phyloP scores from a whole-genome alignment of 1,284 basidiomycete genomes.

The Ceratobasidium sp. region DNA sequence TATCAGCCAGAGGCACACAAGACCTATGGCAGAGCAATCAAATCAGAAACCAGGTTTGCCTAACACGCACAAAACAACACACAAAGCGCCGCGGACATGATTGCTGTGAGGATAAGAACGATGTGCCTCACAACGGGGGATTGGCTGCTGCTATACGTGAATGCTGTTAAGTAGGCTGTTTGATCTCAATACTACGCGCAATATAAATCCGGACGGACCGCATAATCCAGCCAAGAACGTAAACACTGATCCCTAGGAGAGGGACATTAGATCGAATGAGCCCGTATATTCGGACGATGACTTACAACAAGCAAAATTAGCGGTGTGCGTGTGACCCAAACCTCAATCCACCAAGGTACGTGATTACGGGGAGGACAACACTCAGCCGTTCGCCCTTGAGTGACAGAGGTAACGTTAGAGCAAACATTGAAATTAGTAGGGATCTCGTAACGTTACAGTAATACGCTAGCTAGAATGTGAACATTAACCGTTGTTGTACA shows the following conservation, averaged over 20 bases:
- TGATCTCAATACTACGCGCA: too few species aligned
- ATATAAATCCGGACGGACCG: too few species aligned
- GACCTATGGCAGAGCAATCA: neutral
- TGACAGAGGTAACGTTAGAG: neutral
- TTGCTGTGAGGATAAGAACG: constrained; percentile 38
- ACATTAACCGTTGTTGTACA: neutral
- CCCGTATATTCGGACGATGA: neutral
- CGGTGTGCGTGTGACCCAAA: constrained; percentile 64
- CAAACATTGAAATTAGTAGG: neutral
- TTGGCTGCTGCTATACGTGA: constrained; percentile 41
- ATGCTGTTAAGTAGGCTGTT: neutral
- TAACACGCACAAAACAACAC: neutral
- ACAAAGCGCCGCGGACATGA: constrained; percentile 32
- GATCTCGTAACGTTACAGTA: constrained; percentile 41
- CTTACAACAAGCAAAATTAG: constrained; percentile 22
- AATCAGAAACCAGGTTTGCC: neutral
- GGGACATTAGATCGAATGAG: constrained; percentile 5
- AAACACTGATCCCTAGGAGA: constrained; percentile 38
- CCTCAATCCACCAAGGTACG: constrained; percentile 80
- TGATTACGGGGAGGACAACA: constrained; percentile 70
- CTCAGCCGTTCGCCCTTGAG: constrained; percentile 60
- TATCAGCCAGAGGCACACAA: constrained; percentile 44
- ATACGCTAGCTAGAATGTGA: constrained; percentile 41
- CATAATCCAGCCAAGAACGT: constrained; percentile 45
- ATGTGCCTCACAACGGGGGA: neutral